These are phyloP conservation scores for Penicillium chermesinum DNA, from an alignment of 495 filamentous ascomycete species.

Conservation along the genomic window DNA sequence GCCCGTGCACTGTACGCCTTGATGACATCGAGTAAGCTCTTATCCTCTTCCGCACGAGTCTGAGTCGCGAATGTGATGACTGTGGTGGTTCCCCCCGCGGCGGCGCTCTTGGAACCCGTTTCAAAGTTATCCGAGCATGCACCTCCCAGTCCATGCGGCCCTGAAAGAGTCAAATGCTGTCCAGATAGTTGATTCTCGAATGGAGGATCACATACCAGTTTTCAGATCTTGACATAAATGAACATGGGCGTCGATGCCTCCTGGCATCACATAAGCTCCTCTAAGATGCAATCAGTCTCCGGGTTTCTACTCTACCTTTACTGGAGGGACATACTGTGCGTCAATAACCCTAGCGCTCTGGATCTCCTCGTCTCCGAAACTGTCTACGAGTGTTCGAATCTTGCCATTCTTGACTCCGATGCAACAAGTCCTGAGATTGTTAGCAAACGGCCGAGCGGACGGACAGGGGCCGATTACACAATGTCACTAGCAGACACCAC, in stretches of 20 bases:
- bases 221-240: conserved; percentile 25
- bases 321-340: conserved; percentile 5
- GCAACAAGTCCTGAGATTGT: conserved; percentile 5
- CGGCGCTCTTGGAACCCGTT: conserved; percentile 39
- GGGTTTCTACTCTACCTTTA: background rate
- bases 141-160: conserved; percentile 11
- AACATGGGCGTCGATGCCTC: conserved; percentile 40
- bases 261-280: conserved; percentile 24
- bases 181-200: background rate
- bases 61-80: conserved; percentile 49
- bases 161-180: background rate
- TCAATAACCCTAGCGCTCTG: conserved; percentile 9
- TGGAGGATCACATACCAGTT: background rate
- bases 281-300: background rate
- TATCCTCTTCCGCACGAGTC: conserved; percentile 9
- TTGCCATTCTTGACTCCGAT: conserved; percentile 15
- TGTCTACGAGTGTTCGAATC: conserved; percentile 6
- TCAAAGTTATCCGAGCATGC: conserved; percentile 15
- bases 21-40: conserved; percentile 3
- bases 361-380: conserved; percentile 6
- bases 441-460: background rate
- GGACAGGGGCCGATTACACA: background rate
- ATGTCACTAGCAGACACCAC: conserved; percentile 13
- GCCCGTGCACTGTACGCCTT: conserved; percentile 7
- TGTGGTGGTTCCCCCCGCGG: conserved; percentile 55